These are phyloP conservation scores for Austropuccinia psidii DNA, from an alignment of 1,284 basidiomycete species.

Conservation along the genomic window DNA sequence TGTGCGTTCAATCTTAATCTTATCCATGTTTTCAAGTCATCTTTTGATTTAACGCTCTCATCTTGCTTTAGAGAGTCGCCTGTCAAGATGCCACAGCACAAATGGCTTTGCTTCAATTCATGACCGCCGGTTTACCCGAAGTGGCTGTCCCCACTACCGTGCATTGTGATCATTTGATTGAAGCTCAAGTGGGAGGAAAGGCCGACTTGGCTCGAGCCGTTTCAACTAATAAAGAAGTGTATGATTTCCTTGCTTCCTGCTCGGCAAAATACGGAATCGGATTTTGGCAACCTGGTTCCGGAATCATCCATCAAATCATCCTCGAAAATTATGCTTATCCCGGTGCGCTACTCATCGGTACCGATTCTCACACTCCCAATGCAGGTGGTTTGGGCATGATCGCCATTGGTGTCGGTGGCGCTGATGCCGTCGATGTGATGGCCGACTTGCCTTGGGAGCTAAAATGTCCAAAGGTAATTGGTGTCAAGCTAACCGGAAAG, in stretches of 20 bases:
- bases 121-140: slow-evolving; percentile 98
- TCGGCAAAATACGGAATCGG: slow-evolving; percentile 98
- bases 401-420: slow-evolving; percentile 98
- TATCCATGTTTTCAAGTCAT: neutral
- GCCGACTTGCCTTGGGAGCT: slow-evolving; percentile 96
- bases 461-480: slow-evolving; percentile 97
- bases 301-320: slow-evolving; percentile 78
- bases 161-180: slow-evolving; percentile 92
- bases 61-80: slow-evolving; percentile 70
- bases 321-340: slow-evolving; percentile 99
- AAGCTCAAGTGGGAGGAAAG: slow-evolving; percentile 86
- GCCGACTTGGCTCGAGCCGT: slow-evolving; percentile 90
- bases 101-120: slow-evolving; percentile 99
- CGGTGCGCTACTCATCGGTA: slow-evolving; percentile 98
- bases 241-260: slow-evolving; percentile 96
- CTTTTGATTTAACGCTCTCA: slow-evolving; percentile 36
- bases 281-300: slow-evolving; percentile 99
- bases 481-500: slow-evolving; percentile 92
- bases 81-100: slow-evolving; percentile 98
- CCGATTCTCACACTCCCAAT: slow-evolving; percentile 98
- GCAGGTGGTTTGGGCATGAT: slow-evolving; percentile 99
- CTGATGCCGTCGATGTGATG: slow-evolving; percentile 99
- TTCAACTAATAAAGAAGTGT: slow-evolving; percentile 96
- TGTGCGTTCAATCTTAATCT: slow-evolving; percentile 54
- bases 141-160: slow-evolving; percentile 88